A percentile compares a stretch with the other conserved stretches of the same genome.
These are phyloP conservation scores for Trametes villosa DNA, from an alignment of 768 basidiomycete genomes.

Conservation along the genomic window DNA sequence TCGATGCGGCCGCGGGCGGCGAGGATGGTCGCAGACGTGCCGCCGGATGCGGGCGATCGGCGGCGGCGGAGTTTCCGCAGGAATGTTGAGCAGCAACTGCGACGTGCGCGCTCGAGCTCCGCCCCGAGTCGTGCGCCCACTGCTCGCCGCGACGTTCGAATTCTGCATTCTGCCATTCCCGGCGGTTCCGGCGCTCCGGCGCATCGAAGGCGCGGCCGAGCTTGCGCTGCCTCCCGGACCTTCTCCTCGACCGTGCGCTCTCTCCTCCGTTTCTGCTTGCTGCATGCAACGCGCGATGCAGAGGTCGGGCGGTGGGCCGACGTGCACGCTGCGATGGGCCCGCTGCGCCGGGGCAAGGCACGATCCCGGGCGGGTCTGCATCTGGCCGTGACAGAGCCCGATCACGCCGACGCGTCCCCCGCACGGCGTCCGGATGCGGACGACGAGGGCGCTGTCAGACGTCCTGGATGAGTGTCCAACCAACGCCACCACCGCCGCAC, in stretches of 20 bases:
- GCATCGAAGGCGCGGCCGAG: neutral
- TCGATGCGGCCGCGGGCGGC: neutral
- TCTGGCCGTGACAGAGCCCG: too few relatives aligned
- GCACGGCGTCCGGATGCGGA: too few relatives aligned
- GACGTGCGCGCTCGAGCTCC: neutral
- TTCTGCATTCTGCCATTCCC: neutral
- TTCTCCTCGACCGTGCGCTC: too few relatives aligned
- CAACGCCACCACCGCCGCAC: slow-evolving; percentile 4
- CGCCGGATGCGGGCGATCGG: slow-evolving; percentile 3
- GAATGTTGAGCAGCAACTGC: slow-evolving; percentile 1
- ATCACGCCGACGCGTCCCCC: too few relatives aligned
- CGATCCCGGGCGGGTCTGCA: too few relatives aligned
- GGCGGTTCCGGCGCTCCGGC: neutral
- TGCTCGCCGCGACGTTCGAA: too few relatives aligned
- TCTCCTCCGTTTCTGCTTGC: too few relatives aligned
- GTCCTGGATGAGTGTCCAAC: slow-evolving; percentile 16
- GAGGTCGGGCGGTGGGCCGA: too few relatives aligned
- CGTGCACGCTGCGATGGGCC: too few relatives aligned
- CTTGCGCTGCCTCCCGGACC: neutral
- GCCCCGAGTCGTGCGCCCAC: neutral
- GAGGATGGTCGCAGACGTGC: too few relatives aligned
- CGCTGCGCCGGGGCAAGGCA: too few relatives aligned
- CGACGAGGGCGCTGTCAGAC: neutral
- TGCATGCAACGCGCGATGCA: too few relatives aligned
- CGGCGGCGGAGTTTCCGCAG: neutral